Base-by-base conservation (phyloP, 2,329 filamentous ascomycete genomes). In the Amauroascus niger region DNA sequence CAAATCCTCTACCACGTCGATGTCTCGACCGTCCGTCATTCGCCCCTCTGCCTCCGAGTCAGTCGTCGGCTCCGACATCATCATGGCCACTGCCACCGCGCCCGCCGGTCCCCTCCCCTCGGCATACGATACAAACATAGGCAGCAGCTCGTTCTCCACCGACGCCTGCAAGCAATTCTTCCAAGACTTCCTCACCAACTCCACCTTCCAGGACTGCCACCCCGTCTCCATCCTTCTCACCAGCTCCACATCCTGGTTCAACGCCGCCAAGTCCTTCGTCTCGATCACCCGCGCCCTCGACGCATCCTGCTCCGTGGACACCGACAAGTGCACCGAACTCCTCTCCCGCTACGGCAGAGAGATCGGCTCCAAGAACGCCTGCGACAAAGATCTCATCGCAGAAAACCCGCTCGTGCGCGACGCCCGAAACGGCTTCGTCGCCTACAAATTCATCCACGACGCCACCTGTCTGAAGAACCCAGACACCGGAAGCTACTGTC, bases 161-260 rank as follows among this genome's bases (percentile, higher is more conserved):
- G 62, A 69, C 9, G 71, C 73, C 49, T 77, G 75, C 45, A 62
- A 69, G 13, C 65, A 72, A 3, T 76, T 91, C 69, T 83, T 95
- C 67, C 74, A 79, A 49, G 68, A 67, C 1, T 81, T 95, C 62
- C 76, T 93, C 49, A 71, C 70, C 45, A 79, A 87, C 64, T 65
- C 76, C 5, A 82, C 79, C 2, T 88, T 93, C 61, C 78, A 80
- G 60, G 68, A 77, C 49, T 97, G 91, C 71, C 81, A 90, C 60
- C 88, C 91, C 0, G 76, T 96, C 54, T 95, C 90, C 1, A 76
- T 95, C 62, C 79, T 97, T 59, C 75, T 97, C 8, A 67, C 95
- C 82, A 88, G 86, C 58, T 96, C 91, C 8, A 80, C 78, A 49
- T 81, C 82, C 39, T 95, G 96, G 72, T 97, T 97, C 74, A 75